Conservation (phyloP, 2,329 filamentous ascomycete genomes). For the Ophiocordyceps camponoti-leonardi region DNA sequence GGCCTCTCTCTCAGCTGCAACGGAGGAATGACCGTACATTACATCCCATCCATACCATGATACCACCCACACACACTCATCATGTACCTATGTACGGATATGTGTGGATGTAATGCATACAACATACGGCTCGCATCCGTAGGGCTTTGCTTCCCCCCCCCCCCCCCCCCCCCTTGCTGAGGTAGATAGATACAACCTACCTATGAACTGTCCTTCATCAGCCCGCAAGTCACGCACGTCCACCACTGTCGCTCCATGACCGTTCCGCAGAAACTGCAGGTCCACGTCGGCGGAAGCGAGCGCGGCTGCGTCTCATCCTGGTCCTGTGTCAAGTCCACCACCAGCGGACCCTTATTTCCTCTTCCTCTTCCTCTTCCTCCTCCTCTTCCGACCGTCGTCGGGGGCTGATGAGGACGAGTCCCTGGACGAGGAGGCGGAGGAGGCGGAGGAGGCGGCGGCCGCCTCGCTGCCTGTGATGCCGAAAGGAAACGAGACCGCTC, state of each 20-base stretch:
- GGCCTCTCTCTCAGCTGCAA: background rate
- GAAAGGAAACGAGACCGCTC: slow-evolving; percentile 10
- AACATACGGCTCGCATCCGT: background rate
- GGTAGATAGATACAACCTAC: background rate
- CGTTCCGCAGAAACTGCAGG: slow-evolving; percentile 32
- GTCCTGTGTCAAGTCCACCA: slow-evolving; percentile 18
- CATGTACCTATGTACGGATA: too few relatives aligned
- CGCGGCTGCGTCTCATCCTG: slow-evolving; percentile 1
- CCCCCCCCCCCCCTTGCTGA: background rate
- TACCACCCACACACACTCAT: too few relatives aligned
- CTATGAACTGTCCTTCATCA: slow-evolving; percentile 31
- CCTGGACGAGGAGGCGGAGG: background rate
- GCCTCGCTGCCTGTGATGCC: background rate
- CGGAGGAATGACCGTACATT: background rate
- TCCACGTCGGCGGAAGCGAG: slow-evolving; percentile 22
- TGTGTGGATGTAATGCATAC: too few relatives aligned
- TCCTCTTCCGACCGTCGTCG: background rate
- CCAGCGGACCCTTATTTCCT: slow-evolving; percentile 3
- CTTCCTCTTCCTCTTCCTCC: background rate
- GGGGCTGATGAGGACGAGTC: background rate
- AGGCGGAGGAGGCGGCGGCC: background rate
- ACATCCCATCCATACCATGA: background rate
- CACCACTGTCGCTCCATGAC: slow-evolving; percentile 37
- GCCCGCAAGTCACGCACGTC: slow-evolving; percentile 37
- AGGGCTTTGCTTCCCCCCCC: background rate